Base-by-base conservation (phyloP, 2,329 filamentous ascomycete species). In the Ceratocystis lukuohia region DNA sequence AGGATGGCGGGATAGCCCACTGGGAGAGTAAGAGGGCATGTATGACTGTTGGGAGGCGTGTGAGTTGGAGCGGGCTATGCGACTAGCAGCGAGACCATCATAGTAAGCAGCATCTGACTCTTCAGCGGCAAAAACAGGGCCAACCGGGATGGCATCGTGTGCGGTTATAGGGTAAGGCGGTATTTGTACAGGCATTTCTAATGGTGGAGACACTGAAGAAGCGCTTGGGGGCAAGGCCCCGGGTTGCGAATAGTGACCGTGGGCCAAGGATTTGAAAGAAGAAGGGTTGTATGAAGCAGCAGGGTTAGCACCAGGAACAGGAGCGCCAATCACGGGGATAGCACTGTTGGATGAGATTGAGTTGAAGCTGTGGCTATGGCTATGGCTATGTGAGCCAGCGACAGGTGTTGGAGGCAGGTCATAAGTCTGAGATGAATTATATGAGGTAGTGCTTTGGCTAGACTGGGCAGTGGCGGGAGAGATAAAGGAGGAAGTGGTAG, bases 51-150 rank as follows among this genome's bases (percentile, higher is more conserved):
- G 77, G 1, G 82, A 83, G 0, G 76, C 73, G 44, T 79, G 78
- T 2, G 82, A 83, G 68, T 78, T 78, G 6, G 82, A 80, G 37
- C 81, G 77, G 10, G 77, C 77, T 0, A 74, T 72, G 22, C 79
- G 75, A 70, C 72, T 78, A 64, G 78, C 69, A 76, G 75, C 15
- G 78, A 76, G 65, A 10, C n/a, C 30, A 10, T 48, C 61, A 41
- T 68, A 68, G 61, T 68, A 68, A 17, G 56, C 20, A 22, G 30
- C 17, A 37, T 53, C 62, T 64, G 53, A 2, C 84, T 81, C 67
- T 75, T 74, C 59, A 75, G 71, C 53, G n/a, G 76, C 73, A 71
- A 82, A 83, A 65, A 76, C 77, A 0, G 81, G 80, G 2, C 79
- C 80, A 25, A 79, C 78, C 0, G 82, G 81, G 30, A 83, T 67